Evolutionary conservation across 345 rosid species (phyloP).

Genomic region (Ceriops decandra): DNA sequence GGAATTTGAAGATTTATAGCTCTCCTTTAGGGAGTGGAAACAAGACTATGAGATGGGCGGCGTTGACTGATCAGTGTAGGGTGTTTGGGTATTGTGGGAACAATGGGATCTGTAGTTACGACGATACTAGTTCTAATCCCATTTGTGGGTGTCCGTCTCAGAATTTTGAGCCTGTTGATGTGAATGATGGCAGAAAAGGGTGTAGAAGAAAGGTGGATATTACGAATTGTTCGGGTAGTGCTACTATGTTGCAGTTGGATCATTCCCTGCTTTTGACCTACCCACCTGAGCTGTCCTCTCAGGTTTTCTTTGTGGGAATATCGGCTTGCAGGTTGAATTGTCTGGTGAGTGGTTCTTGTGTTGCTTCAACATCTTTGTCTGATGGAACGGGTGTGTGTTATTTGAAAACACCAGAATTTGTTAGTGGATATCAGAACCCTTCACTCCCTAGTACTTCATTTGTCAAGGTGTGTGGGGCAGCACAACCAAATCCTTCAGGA

Average conservation of each 20-base stretch:
- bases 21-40: constrained; percentile 30
- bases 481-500: constrained; percentile 27
- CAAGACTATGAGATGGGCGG: constrained; percentile 42
- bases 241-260: constrained; percentile 45
- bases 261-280: constrained; percentile 54
- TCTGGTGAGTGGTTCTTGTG: constrained; percentile 40
- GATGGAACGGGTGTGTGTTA: constrained; percentile 64
- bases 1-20: constrained; percentile 60
- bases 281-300: constrained; percentile 36
- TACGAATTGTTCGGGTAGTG: constrained; percentile 43
- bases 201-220: constrained; percentile 59
- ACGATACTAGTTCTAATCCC: constrained; percentile 30
- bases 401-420: constrained; percentile 38
- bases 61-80: constrained; percentile 56
- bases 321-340: constrained; percentile 58
- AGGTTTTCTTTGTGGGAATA: constrained; percentile 41
- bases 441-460: constrained; percentile 57
- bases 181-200: constrained; percentile 45
- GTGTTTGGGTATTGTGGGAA: constrained; percentile 65
- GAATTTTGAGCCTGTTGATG: constrained; percentile 56
- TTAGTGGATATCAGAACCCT: constrained; percentile 52
- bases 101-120: constrained; percentile 58
- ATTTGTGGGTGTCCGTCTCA: constrained; percentile 57
- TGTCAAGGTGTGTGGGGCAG: constrained; percentile 61
- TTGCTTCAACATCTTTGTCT: constrained; percentile 48